A percentile compares a stretch with the other conserved stretches of the same genome.
Conservation (phyloP, 1,284 basidiomycete species). For the Ceratorhiza oryzae-sativae region DNA sequence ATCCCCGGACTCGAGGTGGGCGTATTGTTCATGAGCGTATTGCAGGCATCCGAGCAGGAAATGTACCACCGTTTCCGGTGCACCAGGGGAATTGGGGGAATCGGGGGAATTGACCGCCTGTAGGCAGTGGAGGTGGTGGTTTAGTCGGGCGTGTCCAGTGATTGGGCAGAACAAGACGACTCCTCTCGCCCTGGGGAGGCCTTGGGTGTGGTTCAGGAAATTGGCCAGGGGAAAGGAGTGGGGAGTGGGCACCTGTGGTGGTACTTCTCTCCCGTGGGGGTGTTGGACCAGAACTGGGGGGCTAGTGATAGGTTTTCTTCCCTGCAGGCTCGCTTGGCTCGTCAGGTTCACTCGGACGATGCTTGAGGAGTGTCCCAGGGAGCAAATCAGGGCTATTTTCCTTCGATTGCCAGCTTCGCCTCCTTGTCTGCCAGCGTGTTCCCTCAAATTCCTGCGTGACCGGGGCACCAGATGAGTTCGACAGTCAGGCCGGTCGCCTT, state of each 20-base stretch:
- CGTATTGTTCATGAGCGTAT: not conserved
- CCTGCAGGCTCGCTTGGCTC: not conserved
- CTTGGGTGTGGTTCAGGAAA: too few relatives aligned
- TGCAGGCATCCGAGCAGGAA: not conserved
- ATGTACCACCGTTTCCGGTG: not conserved
- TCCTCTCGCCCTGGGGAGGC: not conserved
- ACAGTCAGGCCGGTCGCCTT: not conserved
- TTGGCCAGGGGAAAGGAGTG: too few relatives aligned
- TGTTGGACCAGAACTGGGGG: too few relatives aligned
- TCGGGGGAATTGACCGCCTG: not conserved
- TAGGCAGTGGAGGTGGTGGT: not conserved
- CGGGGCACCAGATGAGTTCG: conserved; percentile 30
- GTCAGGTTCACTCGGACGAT: not conserved
- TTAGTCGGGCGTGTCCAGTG: not conserved
- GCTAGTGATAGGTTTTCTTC: too few relatives aligned
- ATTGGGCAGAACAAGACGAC: not conserved
- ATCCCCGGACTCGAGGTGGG: not conserved
- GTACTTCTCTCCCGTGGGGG: not conserved
- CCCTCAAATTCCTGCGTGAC: conserved; percentile 35
- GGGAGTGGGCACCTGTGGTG: not conserved
- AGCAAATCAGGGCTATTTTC: not conserved
- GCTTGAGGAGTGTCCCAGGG: not conserved
- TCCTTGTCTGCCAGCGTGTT: conserved; percentile 39
- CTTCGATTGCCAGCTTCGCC: conserved; percentile 11
- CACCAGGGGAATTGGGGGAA: not conserved